Conservation (phyloP, 129 eudicot species). For the Rutidosis leptorrhynchoides region DNA sequence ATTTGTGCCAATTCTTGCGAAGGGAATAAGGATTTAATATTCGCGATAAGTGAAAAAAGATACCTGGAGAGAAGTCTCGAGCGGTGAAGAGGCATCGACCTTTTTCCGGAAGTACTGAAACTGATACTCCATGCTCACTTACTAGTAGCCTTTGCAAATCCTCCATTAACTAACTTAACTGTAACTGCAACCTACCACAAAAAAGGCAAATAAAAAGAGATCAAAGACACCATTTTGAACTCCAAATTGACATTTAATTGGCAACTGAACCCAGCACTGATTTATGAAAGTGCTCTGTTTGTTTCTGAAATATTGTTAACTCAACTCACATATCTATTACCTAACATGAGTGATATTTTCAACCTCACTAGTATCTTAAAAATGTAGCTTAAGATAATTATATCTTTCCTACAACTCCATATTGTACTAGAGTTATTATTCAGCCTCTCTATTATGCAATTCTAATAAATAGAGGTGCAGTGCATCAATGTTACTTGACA, state of each 20-base stretch:
- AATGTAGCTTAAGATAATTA: too few relatives aligned
- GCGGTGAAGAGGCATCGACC: conserved; percentile 87
- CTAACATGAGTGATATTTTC: too few relatives aligned
- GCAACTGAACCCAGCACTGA: neutral
- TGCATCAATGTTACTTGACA: too few relatives aligned
- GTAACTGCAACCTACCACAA: neutral
- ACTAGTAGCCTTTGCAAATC: conserved; percentile 42
- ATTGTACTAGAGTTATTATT: too few relatives aligned
- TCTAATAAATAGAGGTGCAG: too few relatives aligned
- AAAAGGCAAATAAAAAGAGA: neutral
- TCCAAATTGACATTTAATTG: too few relatives aligned
- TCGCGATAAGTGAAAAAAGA: neutral
- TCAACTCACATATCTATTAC: too few relatives aligned
- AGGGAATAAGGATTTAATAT: conserved; percentile 3
- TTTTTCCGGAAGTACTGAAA: conserved; percentile 48
- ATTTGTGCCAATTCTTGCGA: neutral
- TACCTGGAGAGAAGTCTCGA: conserved; percentile 79
- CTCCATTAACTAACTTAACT: conserved; percentile 42
- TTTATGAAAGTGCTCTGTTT: neutral
- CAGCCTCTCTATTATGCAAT: too few relatives aligned
- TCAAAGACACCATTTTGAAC: neutral
- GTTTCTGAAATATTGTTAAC: neutral
- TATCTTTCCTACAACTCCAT: too few relatives aligned
- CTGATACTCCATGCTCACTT: conserved; percentile 37
- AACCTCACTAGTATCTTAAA: too few relatives aligned